Evolutionary conservation across 2,329 filamentous ascomycete genomes (phyloP), one percentile per base, ranked within the genome.

Genomic region (Aspergillus floridensis): DNA sequence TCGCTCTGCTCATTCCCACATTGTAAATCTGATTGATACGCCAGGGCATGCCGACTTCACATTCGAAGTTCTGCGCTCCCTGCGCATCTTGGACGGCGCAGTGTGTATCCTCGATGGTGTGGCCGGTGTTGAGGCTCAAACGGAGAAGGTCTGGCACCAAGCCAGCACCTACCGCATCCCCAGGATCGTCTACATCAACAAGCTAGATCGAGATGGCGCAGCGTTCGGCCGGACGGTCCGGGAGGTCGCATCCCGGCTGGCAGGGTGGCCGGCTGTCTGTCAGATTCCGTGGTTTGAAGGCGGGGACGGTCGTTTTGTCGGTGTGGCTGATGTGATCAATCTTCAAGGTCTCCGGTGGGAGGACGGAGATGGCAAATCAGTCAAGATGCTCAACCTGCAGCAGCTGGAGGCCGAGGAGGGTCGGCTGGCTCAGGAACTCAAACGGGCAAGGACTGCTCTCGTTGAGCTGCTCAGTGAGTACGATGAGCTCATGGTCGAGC

Each of bases 31-130:
- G 2, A 98, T 99, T 61, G 95, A 99, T 73, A 98, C 95, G 0
- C 95, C 95, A 2, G 95, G 95, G 1, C 95, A 99, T 72, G 93
- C 96, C 22, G 95, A 99, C 74, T 99, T 99, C 69, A 92, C 93
- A 0, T 98, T 98, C 70, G 95, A 99, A 74, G 95, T 98, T 2
- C 84, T 97, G 65, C 87, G 95, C 12, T 98, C 93, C 32, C 81
- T 98, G 6, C 88, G 92, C 21, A 89, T 96, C 35, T 82, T 96
- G 0, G 92, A 96, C 71, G 92, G 92, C 5, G 92, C 92, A 1
- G 88, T 96, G n/a, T 96, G 92, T 69, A 93, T 96, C 68, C 86
- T 96, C 7, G 92, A 96, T 72, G 92, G 91, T 0, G 92, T 96
- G 41, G 92, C 93, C 61, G 92, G 92, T 1, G 95, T 99, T 22